Evolutionary conservation across 495 filamentous ascomycete species (phyloP), one percentile per base, ranked within the genome.

Genomic region (Aspergillus ostianus): DNA sequence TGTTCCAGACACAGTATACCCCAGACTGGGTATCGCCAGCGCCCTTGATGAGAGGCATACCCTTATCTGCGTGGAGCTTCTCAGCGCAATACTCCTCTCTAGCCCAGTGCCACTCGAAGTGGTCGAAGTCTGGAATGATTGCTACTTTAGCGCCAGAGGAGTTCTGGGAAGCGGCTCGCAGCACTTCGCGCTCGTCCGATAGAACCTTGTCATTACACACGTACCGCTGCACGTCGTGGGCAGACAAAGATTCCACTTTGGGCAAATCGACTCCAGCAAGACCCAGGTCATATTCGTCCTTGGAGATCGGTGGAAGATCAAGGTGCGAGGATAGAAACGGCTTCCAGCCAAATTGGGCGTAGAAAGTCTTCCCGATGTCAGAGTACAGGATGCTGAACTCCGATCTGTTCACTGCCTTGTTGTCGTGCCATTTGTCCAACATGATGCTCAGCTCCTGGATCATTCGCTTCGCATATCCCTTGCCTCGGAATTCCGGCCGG

Each of bases 311-410:
- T 18, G 81, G 71, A 47, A 95, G 82, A 27, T 81, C 70, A 55
- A 93, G 81, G 60, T 96, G 93, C 17, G 80, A 76, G 29, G 88
- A 92, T 9, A 75, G 73, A 64, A 87, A 93, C 0, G 88, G 80
- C 54, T 82, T 73, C 94, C 94, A 98, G 27, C 92, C 94, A 61
- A 84, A 82, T 53, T 80, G 82, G 8, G 91, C 83, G 71, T 97
- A 98, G 72, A 95, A 97, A n/a, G 73, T 72, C 78, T 95, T 96
- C 4, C 94, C 94, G 65, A 98, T 97, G 71, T 98, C 94, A 10
- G 93, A 97, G 73, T 88, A 98, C 32, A 98, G 73, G 23, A 93
- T 84, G 9, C 87, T 88, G 67, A 90, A 92, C 19, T 85, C 58
- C 15, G 73, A 71, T 21, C 70, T 70, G 54, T 71, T 65, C 18